Conservation (phyloP, 495 filamentous ascomycete species). For the Penicillium turbatum region DNA sequence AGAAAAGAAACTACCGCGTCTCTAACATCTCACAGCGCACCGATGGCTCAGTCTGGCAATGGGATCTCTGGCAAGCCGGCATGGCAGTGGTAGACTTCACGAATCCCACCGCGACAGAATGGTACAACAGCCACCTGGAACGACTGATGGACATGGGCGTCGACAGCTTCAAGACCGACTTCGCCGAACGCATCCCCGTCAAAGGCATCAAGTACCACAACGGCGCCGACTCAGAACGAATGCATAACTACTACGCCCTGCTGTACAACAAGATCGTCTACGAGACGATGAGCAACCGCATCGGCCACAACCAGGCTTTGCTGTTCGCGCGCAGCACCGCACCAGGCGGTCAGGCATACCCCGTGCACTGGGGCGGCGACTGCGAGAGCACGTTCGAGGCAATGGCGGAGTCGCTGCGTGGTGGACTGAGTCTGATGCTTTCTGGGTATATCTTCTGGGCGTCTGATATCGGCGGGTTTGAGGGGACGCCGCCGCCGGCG, state of each 20-base stretch:
- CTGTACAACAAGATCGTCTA: slow-evolving; percentile 69
- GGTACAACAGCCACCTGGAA: slow-evolving; percentile 56
- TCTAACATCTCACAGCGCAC: slow-evolving; percentile 35
- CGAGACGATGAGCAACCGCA: slow-evolving; percentile 55
- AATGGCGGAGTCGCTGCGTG: slow-evolving; percentile 68
- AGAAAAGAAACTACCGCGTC: not conserved
- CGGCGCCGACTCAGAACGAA: slow-evolving; percentile 52
- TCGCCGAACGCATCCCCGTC: slow-evolving; percentile 66
- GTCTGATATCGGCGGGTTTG: slow-evolving; percentile 70
- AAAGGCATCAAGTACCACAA: slow-evolving; percentile 56
- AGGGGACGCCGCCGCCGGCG: slow-evolving; percentile 60
- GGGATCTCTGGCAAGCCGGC: slow-evolving; percentile 70
- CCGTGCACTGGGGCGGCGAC: slow-evolving; percentile 63
- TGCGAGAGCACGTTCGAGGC: slow-evolving; percentile 69
- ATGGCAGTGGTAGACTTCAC: slow-evolving; percentile 75
- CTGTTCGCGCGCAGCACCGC: slow-evolving; percentile 65
- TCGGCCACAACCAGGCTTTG: slow-evolving; percentile 55
- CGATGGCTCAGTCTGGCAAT: slow-evolving; percentile 68
- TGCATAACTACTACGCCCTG: slow-evolving; percentile 75
- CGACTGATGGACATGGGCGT: slow-evolving; percentile 61
- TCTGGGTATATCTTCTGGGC: slow-evolving; percentile 67
- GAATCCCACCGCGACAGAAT: slow-evolving; percentile 59
- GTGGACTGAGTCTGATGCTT: slow-evolving; percentile 61
- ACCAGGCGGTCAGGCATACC: slow-evolving; percentile 64
- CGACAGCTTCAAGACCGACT: slow-evolving; percentile 70